Evolutionary conservation across 805 yeast species (phyloP).

Genomic region (Zygoascus tannicola): DNA sequence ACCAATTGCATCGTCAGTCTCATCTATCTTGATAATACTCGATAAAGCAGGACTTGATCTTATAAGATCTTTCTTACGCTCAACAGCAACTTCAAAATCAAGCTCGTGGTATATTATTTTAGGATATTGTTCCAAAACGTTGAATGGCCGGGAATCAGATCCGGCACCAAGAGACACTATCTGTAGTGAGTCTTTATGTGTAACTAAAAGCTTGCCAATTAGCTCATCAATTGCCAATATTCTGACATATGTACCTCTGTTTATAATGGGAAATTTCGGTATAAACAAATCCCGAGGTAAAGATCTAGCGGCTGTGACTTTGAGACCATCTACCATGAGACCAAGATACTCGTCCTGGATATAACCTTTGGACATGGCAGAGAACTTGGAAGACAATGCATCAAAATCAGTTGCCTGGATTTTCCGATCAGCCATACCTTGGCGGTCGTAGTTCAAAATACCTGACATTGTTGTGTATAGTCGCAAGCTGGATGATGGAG

Average conservation of each 20-base stretch:
- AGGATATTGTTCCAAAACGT: conserved; percentile 29
- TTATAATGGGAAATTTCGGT: conserved; percentile 48
- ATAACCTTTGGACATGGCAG: conserved; percentile 39
- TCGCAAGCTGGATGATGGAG: too few relatives aligned
- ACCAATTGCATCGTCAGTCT: conserved; percentile 1
- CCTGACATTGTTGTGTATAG: conserved; percentile 1
- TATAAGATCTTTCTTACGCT: conserved; percentile 44
- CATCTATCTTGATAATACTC: conserved; percentile 19
- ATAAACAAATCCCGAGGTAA: conserved; percentile 9
- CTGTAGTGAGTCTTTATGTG: conserved; percentile 25
- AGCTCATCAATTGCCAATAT: conserved; percentile 34
- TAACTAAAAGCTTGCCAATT: conserved; percentile 32
- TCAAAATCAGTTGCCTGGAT: conserved; percentile 52
- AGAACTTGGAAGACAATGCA: conserved; percentile 44
- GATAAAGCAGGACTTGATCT: conserved; percentile 25
- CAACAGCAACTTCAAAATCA: conserved; percentile 50
- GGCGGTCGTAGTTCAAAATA: not conserved
- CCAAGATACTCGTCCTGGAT: conserved; percentile 34
- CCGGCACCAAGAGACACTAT: conserved; percentile 74
- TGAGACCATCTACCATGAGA: conserved; percentile 16
- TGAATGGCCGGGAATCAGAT: conserved; percentile 62
- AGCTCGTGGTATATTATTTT: conserved; percentile 44
- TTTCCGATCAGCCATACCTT: conserved; percentile 28
- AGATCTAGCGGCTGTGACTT: conserved; percentile 7
- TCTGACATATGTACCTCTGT: conserved; percentile 51